Evolutionary conservation across 2,329 filamentous ascomycete species (phyloP), one percentile per base, ranked within the genome.

Genomic region (Pyrenophora teres): DNA sequence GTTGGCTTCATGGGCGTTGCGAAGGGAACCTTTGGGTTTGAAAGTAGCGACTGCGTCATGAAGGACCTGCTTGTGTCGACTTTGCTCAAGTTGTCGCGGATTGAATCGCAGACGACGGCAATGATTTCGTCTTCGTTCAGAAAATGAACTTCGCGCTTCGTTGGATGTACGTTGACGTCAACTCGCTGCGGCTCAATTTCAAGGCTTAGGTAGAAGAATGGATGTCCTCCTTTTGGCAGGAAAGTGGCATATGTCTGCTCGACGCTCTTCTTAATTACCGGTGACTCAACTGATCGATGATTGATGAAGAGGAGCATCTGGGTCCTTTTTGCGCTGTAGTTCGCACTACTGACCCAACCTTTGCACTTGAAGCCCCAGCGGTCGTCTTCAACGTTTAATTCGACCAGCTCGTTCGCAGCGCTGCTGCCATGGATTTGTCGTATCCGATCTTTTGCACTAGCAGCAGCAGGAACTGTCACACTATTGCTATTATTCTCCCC

Each of bases 161-260:
- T 99, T 0, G 94, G 94, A 72, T 99, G 94, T 0, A 99, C 89
- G 63, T 99, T 99, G 68, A 99, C 95, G 72, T 99, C 94, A 3
- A 99, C 91, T 46, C 93, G 83, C 21, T 88, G 85, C 1, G 94
- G 93, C 63, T 97, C 92, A 50, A 99, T 96, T 53, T 96, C 89
- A 2, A 99, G 81, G 68, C 88, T 94, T 21, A 99, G 80, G 68
- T 99, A 99, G 50, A 93, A 80, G 70, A 97, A 99, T 0, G 94
- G 94, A 68, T 96, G 94, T 1, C 92, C 91, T 30, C 90, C 91
- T 74, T 97, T 99, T 0, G 94, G 94, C 3, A 99, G 77, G 59
- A 96, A 97, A 1, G 83, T 79, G 8, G 87, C 82, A 71, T 97
- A 99, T 0, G 88, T 92, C 68, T 96, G 91, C 73, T 99, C 94